phyloP scores from a whole-genome alignment of 2,329 filamentous ascomycete species.

The Claviceps sorghi region DNA sequence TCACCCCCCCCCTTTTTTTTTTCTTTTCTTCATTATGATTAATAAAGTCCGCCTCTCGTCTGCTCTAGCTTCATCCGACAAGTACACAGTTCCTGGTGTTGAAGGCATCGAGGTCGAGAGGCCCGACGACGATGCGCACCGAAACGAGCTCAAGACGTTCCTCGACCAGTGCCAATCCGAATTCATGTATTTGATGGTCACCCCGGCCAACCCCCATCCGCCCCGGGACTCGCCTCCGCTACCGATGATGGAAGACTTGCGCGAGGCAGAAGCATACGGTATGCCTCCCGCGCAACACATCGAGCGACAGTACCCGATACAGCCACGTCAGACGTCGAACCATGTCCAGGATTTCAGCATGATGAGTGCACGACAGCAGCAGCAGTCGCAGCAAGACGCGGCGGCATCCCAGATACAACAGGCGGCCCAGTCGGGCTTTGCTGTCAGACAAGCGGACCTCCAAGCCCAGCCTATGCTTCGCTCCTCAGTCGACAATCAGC shows the following conservation, averaged over 20 bases:
- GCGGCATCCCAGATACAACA: conserved; percentile 43
- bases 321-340: conserved; percentile 34
- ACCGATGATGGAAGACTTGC: conserved; percentile 44
- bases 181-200: conserved; percentile 54
- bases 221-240: conserved; percentile 48
- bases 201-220: conserved; percentile 49
- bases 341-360: conserved; percentile 39
- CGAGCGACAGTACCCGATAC: conserved; percentile 25
- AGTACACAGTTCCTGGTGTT: conserved; percentile 26
- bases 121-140: conserved; percentile 35
- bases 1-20: too few species aligned
- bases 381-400: conserved; percentile 42
- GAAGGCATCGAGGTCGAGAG: conserved; percentile 33
- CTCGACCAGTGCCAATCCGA: conserved; percentile 51
- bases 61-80: conserved; percentile 27
- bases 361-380: conserved; percentile 37
- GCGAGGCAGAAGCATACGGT: conserved; percentile 38
- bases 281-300: conserved; percentile 28
- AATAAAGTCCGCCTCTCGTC: too few species aligned
- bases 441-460: conserved; percentile 22
- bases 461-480: conserved; percentile 38
- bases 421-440: conserved; percentile 17
- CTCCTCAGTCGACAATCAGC: conserved; percentile 34
- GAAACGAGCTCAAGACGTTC: conserved; percentile 43
- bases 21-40: neutral